phyloP scores from a whole-genome alignment of 805 yeast species.

The Debaryomyces maramus region DNA sequence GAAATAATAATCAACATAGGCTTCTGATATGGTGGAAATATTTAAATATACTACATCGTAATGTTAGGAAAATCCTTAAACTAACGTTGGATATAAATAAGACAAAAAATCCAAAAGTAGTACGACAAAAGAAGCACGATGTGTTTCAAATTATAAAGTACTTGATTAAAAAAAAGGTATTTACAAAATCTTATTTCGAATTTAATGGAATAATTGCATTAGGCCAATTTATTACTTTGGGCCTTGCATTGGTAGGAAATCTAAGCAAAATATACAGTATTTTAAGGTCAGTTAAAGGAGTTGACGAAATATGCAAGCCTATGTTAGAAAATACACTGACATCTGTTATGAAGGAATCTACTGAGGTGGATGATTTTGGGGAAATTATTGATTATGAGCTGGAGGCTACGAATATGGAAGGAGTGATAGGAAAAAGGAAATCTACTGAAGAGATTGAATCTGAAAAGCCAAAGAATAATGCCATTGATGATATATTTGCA shows the following conservation, averaged over 20 bases:
- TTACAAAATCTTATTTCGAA: slow-evolving; percentile 52
- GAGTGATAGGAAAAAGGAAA: neutral
- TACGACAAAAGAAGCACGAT: slow-evolving; percentile 13
- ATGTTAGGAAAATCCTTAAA: slow-evolving; percentile 41
- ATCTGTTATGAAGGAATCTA: neutral
- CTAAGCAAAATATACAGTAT: slow-evolving; percentile 44
- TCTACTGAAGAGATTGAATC: slow-evolving; percentile 2
- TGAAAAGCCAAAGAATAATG: slow-evolving; percentile 4
- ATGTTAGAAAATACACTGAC: neutral
- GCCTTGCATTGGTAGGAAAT: slow-evolving; percentile 64
- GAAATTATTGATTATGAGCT: slow-evolving; percentile 20
- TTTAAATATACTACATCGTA: slow-evolving; percentile 62
- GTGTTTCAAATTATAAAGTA: slow-evolving; percentile 19
- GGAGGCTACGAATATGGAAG: slow-evolving; percentile 12
- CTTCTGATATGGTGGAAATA: slow-evolving; percentile 76
- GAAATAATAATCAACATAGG: slow-evolving; percentile 77
- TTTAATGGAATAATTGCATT: slow-evolving; percentile 66
- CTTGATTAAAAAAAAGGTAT: slow-evolving; percentile 35
- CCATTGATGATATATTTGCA: slow-evolving; percentile 5
- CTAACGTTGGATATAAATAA: slow-evolving; percentile 14
- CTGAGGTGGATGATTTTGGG: slow-evolving; percentile 17
- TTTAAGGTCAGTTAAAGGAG: slow-evolving; percentile 20
- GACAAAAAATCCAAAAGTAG: slow-evolving; percentile 6
- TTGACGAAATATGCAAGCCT: slow-evolving; percentile 1
- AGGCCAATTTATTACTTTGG: slow-evolving; percentile 77